phyloP scores from a whole-genome alignment of 768 basidiomycete species.

The Botryobasidium botryosum region DNA sequence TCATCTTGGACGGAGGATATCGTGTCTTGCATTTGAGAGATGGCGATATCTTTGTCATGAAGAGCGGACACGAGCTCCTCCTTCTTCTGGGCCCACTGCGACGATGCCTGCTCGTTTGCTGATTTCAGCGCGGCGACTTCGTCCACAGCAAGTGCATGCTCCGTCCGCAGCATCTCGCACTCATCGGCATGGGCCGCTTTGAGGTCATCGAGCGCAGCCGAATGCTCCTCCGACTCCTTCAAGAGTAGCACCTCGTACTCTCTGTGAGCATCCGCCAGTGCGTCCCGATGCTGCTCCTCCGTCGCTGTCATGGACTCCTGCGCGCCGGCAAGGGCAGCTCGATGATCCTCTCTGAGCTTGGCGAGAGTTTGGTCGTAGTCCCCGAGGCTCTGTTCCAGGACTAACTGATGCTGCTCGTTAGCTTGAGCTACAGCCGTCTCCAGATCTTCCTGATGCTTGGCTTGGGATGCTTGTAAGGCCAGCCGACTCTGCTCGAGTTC shows the following conservation, averaged over 20 bases:
- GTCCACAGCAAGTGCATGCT: slow-evolving; percentile 17
- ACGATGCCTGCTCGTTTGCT: slow-evolving; percentile 26
- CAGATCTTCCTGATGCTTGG: slow-evolving; percentile 6
- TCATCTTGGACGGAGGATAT: slow-evolving; percentile 27
- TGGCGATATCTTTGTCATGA: slow-evolving; percentile 31
- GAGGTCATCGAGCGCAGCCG: slow-evolving; percentile 31
- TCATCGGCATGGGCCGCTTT: slow-evolving; percentile 33
- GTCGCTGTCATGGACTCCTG: slow-evolving; percentile 26
- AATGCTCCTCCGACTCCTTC: slow-evolving; percentile 33
- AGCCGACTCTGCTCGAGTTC: slow-evolving; percentile 3
- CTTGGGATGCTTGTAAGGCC: no score
- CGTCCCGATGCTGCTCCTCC: slow-evolving; percentile 21
- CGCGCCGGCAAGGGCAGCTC: slow-evolving; percentile 28
- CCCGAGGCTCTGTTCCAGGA: slow-evolving; percentile 19
- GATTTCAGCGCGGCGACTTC: slow-evolving; percentile 19
- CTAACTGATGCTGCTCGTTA: slow-evolving; percentile 17
- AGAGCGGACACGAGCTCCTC: slow-evolving; percentile 26
- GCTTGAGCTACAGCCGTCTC: slow-evolving; percentile 16
- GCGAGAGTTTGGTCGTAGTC: slow-evolving; percentile 10
- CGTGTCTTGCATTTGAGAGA: slow-evolving; percentile 34
- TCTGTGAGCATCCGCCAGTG: slow-evolving; percentile 23
- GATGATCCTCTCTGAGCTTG: slow-evolving; percentile 26
- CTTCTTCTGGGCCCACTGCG: slow-evolving; percentile 21
- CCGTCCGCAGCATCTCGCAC: slow-evolving; percentile 25
- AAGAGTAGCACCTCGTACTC: slow-evolving; percentile 23